A percentile compares a stretch with the other conserved stretches of the same genome.
Evolutionary conservation across 768 basidiomycete species (phyloP).

Genomic region (Collybia mongolica): DNA sequence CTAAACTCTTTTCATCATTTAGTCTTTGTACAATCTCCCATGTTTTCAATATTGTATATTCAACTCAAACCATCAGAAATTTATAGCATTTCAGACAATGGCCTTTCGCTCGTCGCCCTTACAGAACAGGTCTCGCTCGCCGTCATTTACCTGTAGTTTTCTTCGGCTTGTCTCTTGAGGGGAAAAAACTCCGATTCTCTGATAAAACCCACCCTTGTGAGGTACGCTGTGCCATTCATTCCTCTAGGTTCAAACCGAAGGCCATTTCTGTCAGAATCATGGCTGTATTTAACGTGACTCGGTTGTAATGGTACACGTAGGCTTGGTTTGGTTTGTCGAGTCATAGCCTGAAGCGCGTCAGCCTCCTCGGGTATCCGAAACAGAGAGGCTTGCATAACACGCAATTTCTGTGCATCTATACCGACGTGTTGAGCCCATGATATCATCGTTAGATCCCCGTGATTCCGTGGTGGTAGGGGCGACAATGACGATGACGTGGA

Average conservation of each 20-base stretch:
- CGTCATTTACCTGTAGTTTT: no score
- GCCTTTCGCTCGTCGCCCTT: no score
- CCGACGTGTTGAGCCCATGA: conserved; percentile 75
- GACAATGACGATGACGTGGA: conserved; percentile 28
- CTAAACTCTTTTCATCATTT: no score
- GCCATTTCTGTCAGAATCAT: conserved; percentile 76
- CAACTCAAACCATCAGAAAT: no score
- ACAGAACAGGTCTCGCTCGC: no score
- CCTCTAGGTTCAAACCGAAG: conserved; percentile 60
- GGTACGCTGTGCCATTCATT: conserved; percentile 30
- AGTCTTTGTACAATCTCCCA: no score
- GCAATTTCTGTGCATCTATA: conserved; percentile 84
- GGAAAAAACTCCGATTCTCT: no score
- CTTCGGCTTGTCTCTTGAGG: no score
- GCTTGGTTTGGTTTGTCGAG: conserved; percentile 35
- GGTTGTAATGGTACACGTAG: conserved; percentile 34
- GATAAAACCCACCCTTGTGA: neutral
- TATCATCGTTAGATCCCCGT: conserved; percentile 49
- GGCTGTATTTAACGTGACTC: conserved; percentile 72
- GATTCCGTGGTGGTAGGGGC: conserved; percentile 31
- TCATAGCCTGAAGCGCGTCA: conserved; percentile 57
- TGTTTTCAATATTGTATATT: no score
- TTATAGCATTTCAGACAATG: no score
- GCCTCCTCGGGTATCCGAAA: conserved; percentile 79
- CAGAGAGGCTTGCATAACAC: conserved; percentile 90